Evolutionary conservation across 1,139 yeast genomes (phyloP).

Genomic region (Sporopachydermia cereana): DNA sequence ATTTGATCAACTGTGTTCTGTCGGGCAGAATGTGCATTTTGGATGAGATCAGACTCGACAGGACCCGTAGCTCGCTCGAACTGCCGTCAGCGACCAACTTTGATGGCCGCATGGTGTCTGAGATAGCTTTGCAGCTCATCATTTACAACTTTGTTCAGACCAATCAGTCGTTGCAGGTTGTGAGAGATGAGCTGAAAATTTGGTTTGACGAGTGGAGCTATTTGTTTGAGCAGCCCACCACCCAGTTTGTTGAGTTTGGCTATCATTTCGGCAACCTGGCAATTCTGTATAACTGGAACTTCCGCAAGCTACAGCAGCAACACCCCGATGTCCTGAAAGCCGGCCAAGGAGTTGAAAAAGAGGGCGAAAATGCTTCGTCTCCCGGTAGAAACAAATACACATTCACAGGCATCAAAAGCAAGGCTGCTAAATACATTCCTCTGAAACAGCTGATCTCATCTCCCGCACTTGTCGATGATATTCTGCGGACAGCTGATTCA

Average conservation of each 20-base stretch:
- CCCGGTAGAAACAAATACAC: constrained; percentile 8
- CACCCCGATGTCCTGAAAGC: constrained; percentile 9
- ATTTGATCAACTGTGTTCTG: constrained; percentile 54
- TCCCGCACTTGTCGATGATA: constrained; percentile 8
- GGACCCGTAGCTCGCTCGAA: constrained; percentile 50
- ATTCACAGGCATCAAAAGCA: neutral
- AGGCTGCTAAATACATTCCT: neutral
- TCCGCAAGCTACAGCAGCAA: constrained; percentile 10
- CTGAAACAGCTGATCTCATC: constrained; percentile 8
- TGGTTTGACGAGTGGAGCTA: constrained; percentile 72
- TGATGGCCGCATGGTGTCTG: constrained; percentile 78
- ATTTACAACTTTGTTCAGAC: constrained; percentile 51
- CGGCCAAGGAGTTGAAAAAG: neutral
- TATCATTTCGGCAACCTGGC: constrained; percentile 54
- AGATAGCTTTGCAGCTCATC: constrained; percentile 50
- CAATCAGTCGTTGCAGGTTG: constrained; percentile 20
- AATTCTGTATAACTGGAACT: constrained; percentile 30
- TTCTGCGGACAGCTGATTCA: constrained; percentile 10
- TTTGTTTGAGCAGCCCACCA: constrained; percentile 57
- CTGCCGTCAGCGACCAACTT: constrained; percentile 61
- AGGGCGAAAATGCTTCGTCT: neutral
- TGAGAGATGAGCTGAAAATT: constrained; percentile 29
- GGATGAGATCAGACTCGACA: constrained; percentile 51
- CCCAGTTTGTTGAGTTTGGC: constrained; percentile 68
- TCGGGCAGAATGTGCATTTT: constrained; percentile 68